Evolutionary conservation across 202 grass and related monocot genomes (phyloP).

Genomic region (Alloteropsis angusta): DNA sequence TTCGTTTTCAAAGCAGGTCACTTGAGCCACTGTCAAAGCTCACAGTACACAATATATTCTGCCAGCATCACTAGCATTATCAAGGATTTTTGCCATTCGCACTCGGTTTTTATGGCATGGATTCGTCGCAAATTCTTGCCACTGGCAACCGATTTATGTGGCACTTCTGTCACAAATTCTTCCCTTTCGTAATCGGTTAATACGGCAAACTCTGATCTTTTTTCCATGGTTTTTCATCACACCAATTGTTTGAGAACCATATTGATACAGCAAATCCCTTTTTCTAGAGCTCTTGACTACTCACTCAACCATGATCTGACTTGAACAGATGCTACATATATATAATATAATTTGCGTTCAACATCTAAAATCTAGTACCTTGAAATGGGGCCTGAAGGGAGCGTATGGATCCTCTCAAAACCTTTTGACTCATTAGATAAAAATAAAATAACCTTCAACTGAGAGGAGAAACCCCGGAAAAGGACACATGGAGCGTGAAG

Average conservation of each 20-base stretch:
- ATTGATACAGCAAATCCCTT: neutral
- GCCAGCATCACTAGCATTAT: neutral
- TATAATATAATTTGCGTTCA: neutral
- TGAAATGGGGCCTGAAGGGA: neutral
- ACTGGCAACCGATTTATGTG: neutral
- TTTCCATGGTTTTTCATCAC: neutral
- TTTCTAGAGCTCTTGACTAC: neutral
- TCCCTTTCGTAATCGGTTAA: neutral
- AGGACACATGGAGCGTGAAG: neutral
- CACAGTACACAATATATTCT: neutral
- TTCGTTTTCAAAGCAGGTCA: neutral
- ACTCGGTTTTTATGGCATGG: neutral
- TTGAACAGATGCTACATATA: neutral
- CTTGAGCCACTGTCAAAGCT: neutral
- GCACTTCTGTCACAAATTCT: neutral
- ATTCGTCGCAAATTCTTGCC: neutral
- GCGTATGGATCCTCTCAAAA: neutral
- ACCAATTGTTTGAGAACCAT: neutral
- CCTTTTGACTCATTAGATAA: neutral
- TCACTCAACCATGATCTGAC: neutral
- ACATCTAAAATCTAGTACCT: neutral
- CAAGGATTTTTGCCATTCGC: neutral
- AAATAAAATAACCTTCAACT: slow-evolving; percentile 10
- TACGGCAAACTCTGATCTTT: no score
- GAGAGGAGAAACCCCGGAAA: neutral